Evolutionary conservation across 169 alveolate genomes (phyloP).

Genomic region (Plasmodium gonderi): DNA sequence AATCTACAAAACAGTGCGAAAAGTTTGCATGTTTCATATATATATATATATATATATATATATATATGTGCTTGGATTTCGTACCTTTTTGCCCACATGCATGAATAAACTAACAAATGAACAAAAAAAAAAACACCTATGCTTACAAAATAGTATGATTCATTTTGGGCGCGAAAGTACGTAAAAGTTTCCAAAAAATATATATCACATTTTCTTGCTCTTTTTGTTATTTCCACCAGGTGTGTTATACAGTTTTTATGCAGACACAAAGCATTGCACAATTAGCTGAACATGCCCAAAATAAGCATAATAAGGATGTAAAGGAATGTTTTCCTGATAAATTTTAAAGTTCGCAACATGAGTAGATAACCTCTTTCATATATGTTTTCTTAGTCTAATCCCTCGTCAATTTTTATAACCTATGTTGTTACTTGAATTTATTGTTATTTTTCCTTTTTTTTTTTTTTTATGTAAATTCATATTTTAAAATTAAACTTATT

Average conservation of each 20-base stretch:
- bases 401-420: neutral
- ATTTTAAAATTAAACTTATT: neutral
- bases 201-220: neutral
- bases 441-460: neutral
- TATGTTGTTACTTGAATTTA: neutral
- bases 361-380: neutral
- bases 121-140: neutral
- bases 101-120: too few relatives aligned
- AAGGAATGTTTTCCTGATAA: slow-evolving; percentile 75
- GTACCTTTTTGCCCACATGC: neutral
- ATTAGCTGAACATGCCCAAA: slow-evolving; percentile 74
- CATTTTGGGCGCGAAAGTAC: too few relatives aligned
- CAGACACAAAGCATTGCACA: slow-evolving; percentile 76
- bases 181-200: too few relatives aligned
- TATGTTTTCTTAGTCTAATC: neutral
- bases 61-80: neutral
- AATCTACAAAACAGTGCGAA: neutral
- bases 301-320: slow-evolving; percentile 71
- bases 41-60: too few relatives aligned
- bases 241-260: slow-evolving; percentile 75
- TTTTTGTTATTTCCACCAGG: slow-evolving; percentile 14
- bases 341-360: slow-evolving; percentile 23
- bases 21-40: neutral
- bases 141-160: too few relatives aligned
- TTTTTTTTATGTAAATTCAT: neutral